Evolutionary conservation across 352 stramenopile species (phyloP).

Genomic region (Pythium apleroticum): DNA sequence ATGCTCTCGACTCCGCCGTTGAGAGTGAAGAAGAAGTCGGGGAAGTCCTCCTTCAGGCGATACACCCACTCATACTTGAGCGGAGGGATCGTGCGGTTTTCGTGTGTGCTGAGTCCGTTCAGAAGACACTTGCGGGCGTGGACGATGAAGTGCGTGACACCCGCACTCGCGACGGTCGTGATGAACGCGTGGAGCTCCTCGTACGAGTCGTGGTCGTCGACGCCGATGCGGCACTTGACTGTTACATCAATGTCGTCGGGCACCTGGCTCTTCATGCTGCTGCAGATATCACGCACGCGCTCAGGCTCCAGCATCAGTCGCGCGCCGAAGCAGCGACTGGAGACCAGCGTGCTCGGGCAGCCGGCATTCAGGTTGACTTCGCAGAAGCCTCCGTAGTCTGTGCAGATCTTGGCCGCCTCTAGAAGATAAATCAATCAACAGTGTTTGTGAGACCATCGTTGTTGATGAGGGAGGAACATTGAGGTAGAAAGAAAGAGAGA

Average conservation of each 20-base stretch:
- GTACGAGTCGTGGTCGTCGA: constrained; percentile 94
- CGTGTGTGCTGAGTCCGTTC: constrained; percentile 93
- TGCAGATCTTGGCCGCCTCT: constrained; percentile 72
- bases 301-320: constrained; percentile 97
- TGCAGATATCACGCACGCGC: constrained; percentile 92
- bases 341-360: constrained; percentile 88
- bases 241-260: constrained; percentile 73
- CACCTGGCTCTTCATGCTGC: constrained; percentile 75
- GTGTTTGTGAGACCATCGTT: neutral
- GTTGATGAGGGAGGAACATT: no score
- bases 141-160: constrained; percentile 96
- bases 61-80: constrained; percentile 96
- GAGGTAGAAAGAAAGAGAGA: constrained; percentile 4
- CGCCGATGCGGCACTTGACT: constrained; percentile 99
- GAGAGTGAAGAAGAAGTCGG: constrained; percentile 95
- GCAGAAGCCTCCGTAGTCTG: constrained; percentile 88
- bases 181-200: constrained; percentile 94
- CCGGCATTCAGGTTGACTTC: constrained; percentile 98
- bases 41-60: constrained; percentile 94
- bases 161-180: constrained; percentile 80
- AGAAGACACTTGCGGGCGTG: constrained; percentile 98
- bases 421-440: neutral
- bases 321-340: constrained; percentile 94
- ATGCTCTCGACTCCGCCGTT: constrained; percentile 97
- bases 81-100: constrained; percentile 98